A percentile compares a stretch with the other conserved stretches of the same genome.
phyloP scores from a whole-genome alignment of 768 basidiomycete genomes.

The Lactarius pseudohatsudake region DNA sequence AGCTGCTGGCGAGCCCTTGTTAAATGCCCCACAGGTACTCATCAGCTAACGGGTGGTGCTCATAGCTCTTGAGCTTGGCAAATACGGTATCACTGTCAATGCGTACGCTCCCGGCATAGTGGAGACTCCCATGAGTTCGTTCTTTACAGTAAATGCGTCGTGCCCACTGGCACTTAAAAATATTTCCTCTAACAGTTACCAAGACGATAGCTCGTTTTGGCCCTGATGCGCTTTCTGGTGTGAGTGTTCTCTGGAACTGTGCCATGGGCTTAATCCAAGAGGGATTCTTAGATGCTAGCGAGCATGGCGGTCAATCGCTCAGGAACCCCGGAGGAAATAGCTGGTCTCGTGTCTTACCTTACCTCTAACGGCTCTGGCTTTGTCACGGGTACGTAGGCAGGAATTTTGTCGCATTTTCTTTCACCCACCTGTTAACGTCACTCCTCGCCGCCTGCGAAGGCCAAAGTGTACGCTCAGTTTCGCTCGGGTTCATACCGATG shows the following conservation, averaged over 20 bases:
- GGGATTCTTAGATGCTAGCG: background rate
- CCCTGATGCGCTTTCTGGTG: background rate
- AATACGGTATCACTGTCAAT: constrained; percentile 31
- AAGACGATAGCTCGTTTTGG: background rate
- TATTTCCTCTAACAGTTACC: background rate
- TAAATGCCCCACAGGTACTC: background rate
- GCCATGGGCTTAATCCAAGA: background rate
- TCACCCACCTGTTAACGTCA: background rate
- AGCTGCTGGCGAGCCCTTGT: constrained; percentile 16
- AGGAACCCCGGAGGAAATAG: constrained; percentile 26
- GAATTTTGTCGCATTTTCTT: background rate
- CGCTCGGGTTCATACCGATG: background rate
- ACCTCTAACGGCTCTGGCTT: constrained; percentile 24
- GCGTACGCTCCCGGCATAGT: constrained; percentile 31
- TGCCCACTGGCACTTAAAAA: background rate
- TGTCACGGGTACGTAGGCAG: constrained; percentile 26
- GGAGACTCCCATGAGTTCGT: constrained; percentile 29
- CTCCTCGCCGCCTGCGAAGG: constrained; percentile 1
- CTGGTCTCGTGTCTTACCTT: constrained; percentile 28
- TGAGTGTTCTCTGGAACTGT: background rate
- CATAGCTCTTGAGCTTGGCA: constrained; percentile 29
- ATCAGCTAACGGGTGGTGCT: background rate
- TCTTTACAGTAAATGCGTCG: background rate
- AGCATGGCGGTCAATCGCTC: constrained; percentile 6
- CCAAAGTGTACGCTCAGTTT: constrained; percentile 17